Conservation (phyloP, 441 rosid species). For the Dalechampia spathulata region DNA sequence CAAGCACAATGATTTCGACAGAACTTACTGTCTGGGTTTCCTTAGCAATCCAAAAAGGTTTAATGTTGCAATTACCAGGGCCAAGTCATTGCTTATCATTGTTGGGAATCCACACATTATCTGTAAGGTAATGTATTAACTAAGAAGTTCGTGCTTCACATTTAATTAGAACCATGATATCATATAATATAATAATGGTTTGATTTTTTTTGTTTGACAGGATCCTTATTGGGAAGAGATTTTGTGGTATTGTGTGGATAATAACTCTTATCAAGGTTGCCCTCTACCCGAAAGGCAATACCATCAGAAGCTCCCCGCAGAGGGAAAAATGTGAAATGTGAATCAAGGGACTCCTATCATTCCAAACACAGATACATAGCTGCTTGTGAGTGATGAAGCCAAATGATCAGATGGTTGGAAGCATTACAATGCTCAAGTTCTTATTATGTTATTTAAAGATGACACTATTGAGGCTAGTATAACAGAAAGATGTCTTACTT, state of each 20-base stretch:
- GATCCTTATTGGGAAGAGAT: conserved; percentile 11
- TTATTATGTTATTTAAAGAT: no score
- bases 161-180: no score
- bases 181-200: no score
- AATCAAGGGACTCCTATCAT: not conserved
- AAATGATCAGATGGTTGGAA: not conserved
- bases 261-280: conserved; percentile 10
- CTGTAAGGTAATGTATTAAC: conserved; percentile 41
- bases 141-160: no score
- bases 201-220: conserved; percentile 5
- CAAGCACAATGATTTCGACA: conserved; percentile 74
- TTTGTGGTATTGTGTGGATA: conserved; percentile 12
- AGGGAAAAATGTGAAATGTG: not conserved
- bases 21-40: conserved; percentile 62
- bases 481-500: no score
- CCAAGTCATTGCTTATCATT: conserved; percentile 55
- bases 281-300: conserved; percentile 11
- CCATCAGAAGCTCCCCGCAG: not conserved
- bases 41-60: conserved; percentile 85
- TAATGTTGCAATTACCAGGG: conserved; percentile 87
- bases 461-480: no score
- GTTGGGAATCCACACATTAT: conserved; percentile 85
- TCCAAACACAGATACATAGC: not conserved
- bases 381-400: not conserved
- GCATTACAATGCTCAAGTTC: no score